Base-by-base conservation (phyloP, 305 asterid genomes). In the Withania somnifera region DNA sequence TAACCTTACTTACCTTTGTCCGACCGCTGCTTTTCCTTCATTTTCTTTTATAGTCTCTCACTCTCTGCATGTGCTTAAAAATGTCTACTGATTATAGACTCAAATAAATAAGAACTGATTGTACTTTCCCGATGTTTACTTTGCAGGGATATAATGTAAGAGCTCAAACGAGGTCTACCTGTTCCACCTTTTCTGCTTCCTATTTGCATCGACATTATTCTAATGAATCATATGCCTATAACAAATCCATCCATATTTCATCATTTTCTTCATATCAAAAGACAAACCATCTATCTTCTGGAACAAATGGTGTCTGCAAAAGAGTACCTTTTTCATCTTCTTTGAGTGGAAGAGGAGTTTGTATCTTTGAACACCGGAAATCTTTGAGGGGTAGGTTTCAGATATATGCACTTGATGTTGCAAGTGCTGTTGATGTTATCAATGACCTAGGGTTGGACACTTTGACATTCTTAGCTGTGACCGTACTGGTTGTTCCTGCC, bases 401-500 rank as follows among this genome's bases (percentile, higher is more conserved):
- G 87, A 83, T 89, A 81, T 90, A 81, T 69, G 92, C 97, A 40
- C 84, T 92, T 81, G 98, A 94, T 61, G 96, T 92, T 84, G 90
- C 98, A 67, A 83, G 84, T 86, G 98, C 98, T 36, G 90, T 92
- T 90, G 98, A 96, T 84, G 98, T 96, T 85, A 93, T 96, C 88
- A 96, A 94, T 85, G 99, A 96, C 85, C 87, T 96, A 86, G 99
- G 98, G 80, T 42, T 92, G 86, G 99, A 96, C 88, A 93, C 99
- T 34, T 84, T 96, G 77, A 96, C 99, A 53, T 94, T 96, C 90
- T 87, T 96, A 89, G 97, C 84, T 68, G 99, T 96, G 40, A 96
- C 98, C 79, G 99, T 96, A 61, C 54, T 94, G 88, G 93, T 96
- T 87, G 96, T 96, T 89, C 99, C 99, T 76, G 97, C 90, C 86